phyloP scores from a whole-genome alignment of 306 rosid species.

The Spatholobus suberectus region DNA sequence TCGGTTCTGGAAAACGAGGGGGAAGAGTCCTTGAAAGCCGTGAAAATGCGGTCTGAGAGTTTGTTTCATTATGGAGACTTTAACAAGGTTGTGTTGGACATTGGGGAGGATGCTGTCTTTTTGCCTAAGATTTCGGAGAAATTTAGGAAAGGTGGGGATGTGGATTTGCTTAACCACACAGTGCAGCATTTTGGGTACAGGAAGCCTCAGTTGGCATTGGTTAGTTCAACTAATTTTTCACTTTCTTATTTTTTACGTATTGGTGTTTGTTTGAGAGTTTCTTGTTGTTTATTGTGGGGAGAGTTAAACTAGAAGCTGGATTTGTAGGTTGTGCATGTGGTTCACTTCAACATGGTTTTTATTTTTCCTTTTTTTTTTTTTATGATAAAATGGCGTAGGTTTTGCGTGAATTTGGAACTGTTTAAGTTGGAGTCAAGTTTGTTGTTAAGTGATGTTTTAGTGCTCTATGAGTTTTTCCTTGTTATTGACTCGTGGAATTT shows the following conservation, averaged over 20 bases:
- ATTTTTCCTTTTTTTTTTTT: neutral
- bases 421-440: constrained; percentile 33
- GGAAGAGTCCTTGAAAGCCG: constrained; percentile 43
- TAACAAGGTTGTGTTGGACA: constrained; percentile 64
- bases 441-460: neutral
- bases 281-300: constrained; percentile 25
- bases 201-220: constrained; percentile 93
- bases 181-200: constrained; percentile 66
- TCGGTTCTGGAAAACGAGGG: constrained; percentile 69
- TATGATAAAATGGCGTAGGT: constrained; percentile 6
- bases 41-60: constrained; percentile 53
- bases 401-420: neutral
- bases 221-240: constrained; percentile 49
- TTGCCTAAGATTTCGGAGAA: constrained; percentile 75
- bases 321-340: constrained; percentile 31
- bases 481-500: neutral
- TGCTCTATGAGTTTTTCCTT: neutral
- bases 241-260: neutral
- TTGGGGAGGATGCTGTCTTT: constrained; percentile 75
- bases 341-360: neutral
- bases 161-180: constrained; percentile 53
- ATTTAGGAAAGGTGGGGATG: constrained; percentile 56
- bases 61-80: constrained; percentile 51
- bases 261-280: constrained; percentile 11
- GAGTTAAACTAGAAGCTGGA: constrained; percentile 13